Base-by-base conservation (phyloP, 2,329 filamentous ascomycete species). In the Aspergillus fructus region DNA sequence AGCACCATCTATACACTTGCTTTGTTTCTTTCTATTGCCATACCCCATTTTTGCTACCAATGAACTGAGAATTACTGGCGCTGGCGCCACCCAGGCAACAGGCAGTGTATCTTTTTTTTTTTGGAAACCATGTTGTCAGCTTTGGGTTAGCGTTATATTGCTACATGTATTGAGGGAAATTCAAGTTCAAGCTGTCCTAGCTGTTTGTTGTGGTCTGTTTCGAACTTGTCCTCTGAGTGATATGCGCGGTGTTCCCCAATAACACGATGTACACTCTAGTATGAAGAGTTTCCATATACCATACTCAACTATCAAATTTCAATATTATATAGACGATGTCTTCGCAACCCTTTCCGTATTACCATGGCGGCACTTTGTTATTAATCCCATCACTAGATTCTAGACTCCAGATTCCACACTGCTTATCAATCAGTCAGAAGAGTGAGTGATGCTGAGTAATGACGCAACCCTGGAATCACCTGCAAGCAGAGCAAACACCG, bases 1-100 rank as follows among this genome's bases (percentile, higher is more conserved):
- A 53, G 19, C 49, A 52, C 24, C 23, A 39, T 39, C 51, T 40
- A 53, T 53, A 34, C 45, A 43, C 34, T 47, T 49, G 30, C 54
- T 47, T 17, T 23, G 21, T 41, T 37, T 19, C 43, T 49, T 41
- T 37, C 13, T 45, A 52, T 43, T 49, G 42, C 42, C 43, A 53
- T 56, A 42, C 49, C 49, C 49, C 49, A 11, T 13, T 52, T 53
- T 53, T 51, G 42, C 42, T 52, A 24, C 42, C 42, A 42, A 51
- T 12, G 21, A 27, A 27, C 24, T 34, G 48, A 49, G 30, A 52
- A 43, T 27, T 33, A 40, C 50, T 60, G 58, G 58, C 58, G 58
- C 58, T 55, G 58, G 58, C 58, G 58, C 55, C 58, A 47, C 37
- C 13, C 23, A 58, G 42, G 42, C 43, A 53, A 37, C 51, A 53